Evolutionary conservation across 345 rosid species (phyloP).

Genomic region (Crucihimalaya himalaica): DNA sequence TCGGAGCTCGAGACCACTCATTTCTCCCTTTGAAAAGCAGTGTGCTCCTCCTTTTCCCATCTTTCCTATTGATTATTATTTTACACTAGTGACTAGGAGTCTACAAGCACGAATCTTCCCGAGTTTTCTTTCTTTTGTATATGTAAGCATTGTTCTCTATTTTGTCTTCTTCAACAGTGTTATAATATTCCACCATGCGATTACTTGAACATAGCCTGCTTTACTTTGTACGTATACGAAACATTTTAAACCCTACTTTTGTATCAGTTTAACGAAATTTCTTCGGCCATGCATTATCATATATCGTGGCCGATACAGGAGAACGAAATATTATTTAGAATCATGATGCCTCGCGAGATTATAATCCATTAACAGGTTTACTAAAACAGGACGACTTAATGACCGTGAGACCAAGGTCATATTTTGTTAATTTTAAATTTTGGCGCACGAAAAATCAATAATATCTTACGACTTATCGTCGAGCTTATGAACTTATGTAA

Average conservation of each 20-base stretch:
- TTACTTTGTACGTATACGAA: constrained; percentile 5
- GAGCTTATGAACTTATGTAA: background rate
- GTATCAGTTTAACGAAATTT: background rate
- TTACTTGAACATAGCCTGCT: constrained; percentile 20
- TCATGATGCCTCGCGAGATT: background rate
- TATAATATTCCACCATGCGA: constrained; percentile 12
- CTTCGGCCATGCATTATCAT: background rate
- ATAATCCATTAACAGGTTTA: background rate
- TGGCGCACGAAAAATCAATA: background rate
- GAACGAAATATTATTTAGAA: background rate
- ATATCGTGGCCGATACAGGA: background rate
- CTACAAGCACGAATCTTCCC: constrained; percentile 39
- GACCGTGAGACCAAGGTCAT: background rate
- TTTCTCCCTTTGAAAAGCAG: constrained; percentile 26
- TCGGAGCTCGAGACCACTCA: constrained; percentile 48
- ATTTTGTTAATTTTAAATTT: background rate
- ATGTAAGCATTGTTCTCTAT: background rate
- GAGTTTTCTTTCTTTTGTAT: background rate
- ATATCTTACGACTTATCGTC: background rate
- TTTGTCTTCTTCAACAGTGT: background rate
- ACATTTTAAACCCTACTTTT: background rate
- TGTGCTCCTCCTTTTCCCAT: constrained; percentile 34
- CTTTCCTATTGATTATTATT: constrained; percentile 1
- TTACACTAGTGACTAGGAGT: constrained; percentile 13
- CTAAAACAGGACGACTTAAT: background rate